Percentiles rank a stretch among this genome's conserved stretches.
These are phyloP conservation scores for Novymonas esmeraldas DNA, from an alignment of 208 protist genomes.

Conservation along the genomic window DNA sequence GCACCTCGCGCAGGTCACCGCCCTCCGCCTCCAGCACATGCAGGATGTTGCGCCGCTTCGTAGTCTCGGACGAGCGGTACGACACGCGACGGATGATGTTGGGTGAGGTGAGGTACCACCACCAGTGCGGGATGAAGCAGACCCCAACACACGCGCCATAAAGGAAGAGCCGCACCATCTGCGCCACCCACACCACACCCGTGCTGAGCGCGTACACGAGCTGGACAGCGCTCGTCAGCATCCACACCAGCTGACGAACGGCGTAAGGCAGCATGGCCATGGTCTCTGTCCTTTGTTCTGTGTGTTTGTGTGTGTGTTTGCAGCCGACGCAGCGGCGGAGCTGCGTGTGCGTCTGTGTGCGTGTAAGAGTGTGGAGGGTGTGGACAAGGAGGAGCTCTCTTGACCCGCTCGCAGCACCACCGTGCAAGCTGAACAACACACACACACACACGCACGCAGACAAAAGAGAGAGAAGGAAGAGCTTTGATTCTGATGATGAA, in stretches of 20 bases:
- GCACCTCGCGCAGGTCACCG: slow-evolving; percentile 29
- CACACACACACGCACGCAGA: background rate
- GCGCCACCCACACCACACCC: slow-evolving; percentile 54
- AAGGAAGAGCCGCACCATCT: slow-evolving; percentile 56
- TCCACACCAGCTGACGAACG: slow-evolving; percentile 59
- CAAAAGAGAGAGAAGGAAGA: slow-evolving; percentile 3
- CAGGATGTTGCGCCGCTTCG: slow-evolving; percentile 46
- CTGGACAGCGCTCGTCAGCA: slow-evolving; percentile 49
- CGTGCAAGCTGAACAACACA: background rate
- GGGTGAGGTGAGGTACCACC: slow-evolving; percentile 72
- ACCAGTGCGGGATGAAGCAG: slow-evolving; percentile 59
- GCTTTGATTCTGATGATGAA: background rate
- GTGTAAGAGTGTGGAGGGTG: background rate
- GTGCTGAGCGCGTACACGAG: slow-evolving; percentile 58
- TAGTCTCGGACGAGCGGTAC: slow-evolving; percentile 55
- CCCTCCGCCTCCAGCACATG: slow-evolving; percentile 56
- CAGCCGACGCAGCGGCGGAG: background rate
- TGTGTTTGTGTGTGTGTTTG: background rate
- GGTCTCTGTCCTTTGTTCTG: background rate
- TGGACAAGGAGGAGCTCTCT: no score
- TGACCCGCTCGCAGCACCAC: no score
- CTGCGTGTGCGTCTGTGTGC: background rate
- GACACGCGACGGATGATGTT: slow-evolving; percentile 69
- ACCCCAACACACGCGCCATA: slow-evolving; percentile 37
- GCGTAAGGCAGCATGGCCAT: slow-evolving; percentile 45